Conservation (phyloP, 2,329 filamentous ascomycete genomes). For the Myriosclerotinia scirpicola region DNA sequence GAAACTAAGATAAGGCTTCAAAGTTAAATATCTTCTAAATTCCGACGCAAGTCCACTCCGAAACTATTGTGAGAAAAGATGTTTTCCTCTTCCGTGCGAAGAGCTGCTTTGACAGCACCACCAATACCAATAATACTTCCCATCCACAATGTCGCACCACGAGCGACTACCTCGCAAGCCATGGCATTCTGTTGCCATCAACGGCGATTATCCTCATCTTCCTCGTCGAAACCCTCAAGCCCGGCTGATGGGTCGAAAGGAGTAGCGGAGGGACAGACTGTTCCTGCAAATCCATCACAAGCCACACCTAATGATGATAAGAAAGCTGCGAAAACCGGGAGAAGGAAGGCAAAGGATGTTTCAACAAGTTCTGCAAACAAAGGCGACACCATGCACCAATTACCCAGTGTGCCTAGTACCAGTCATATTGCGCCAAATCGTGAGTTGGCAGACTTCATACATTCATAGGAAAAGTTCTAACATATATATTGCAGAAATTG, state of each 20-base stretch:
- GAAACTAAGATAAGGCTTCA: conserved; percentile 23
- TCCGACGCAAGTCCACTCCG: conserved; percentile 11
- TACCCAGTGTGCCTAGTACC: conserved; percentile 74
- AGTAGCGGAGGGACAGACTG: conserved; percentile 31
- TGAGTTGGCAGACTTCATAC: conserved; percentile 39
- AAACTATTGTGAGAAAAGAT: conserved; percentile 34
- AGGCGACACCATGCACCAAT: conserved; percentile 53
- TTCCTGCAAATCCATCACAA: conserved; percentile 33
- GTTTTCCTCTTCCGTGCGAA: conserved; percentile 41
- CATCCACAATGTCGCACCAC: conserved; percentile 33
- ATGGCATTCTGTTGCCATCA: conserved; percentile 39
- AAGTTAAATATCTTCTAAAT: conserved; percentile 17
- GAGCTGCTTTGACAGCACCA: conserved; percentile 36
- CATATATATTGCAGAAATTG: conserved; percentile 63
- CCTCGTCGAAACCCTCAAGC: conserved; percentile 44
- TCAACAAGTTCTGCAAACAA: conserved; percentile 41
- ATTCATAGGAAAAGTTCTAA: not conserved
- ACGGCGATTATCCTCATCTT: conserved; percentile 42
- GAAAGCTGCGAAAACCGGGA: conserved; percentile 47
- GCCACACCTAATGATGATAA: conserved; percentile 39
- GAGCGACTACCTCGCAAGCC: conserved; percentile 34
- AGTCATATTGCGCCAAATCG: conserved; percentile 68
- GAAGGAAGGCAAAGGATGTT: conserved; percentile 57
- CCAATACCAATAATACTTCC: conserved; percentile 35
- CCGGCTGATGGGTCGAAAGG: conserved; percentile 41